phyloP scores from a whole-genome alignment of 176 grass and related monocot species.

The Puya raimondii region DNA sequence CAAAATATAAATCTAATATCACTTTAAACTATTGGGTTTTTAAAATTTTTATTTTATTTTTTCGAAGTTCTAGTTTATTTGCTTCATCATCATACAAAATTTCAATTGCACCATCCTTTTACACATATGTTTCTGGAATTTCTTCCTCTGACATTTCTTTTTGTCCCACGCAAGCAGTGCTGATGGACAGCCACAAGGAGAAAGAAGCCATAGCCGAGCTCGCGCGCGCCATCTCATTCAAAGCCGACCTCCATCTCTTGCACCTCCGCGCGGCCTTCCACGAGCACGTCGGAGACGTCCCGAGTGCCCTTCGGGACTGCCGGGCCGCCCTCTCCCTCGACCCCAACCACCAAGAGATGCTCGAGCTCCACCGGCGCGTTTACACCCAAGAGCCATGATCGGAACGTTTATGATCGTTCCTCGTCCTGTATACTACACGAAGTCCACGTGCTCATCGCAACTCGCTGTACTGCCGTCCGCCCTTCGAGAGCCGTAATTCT shows the following conservation, averaged over 20 bases:
- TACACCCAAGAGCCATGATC: constrained; percentile 72
- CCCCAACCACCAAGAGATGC: constrained; percentile 86
- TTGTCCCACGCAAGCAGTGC: constrained; percentile 27
- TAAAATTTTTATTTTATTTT: too few relatives aligned
- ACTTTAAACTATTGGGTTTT: too few relatives aligned
- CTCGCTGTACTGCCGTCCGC: not conserved
- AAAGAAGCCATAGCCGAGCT: constrained; percentile 79
- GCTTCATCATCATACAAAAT: too few relatives aligned
- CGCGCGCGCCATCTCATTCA: constrained; percentile 63
- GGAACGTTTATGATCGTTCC: not conserved
- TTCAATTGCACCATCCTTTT: too few relatives aligned
- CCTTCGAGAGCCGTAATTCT: not conserved
- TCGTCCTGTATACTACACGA: constrained; percentile 3
- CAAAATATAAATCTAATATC: too few relatives aligned
- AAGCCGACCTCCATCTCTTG: constrained; percentile 76
- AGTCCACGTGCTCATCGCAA: constrained; percentile 1
- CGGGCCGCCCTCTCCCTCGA: constrained; percentile 76
- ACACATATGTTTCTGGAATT: not conserved
- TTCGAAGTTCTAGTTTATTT: too few relatives aligned
- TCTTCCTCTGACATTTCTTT: not conserved
- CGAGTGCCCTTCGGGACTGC: constrained; percentile 63
- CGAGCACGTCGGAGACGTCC: constrained; percentile 61
- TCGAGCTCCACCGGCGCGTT: constrained; percentile 83
- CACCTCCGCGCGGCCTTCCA: constrained; percentile 87
- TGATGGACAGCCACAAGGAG: constrained; percentile 93